These are phyloP conservation scores for Phaeomoniella chlamydospora DNA, from an alignment of 2,329 filamentous ascomycete genomes.

Conservation along the genomic window DNA sequence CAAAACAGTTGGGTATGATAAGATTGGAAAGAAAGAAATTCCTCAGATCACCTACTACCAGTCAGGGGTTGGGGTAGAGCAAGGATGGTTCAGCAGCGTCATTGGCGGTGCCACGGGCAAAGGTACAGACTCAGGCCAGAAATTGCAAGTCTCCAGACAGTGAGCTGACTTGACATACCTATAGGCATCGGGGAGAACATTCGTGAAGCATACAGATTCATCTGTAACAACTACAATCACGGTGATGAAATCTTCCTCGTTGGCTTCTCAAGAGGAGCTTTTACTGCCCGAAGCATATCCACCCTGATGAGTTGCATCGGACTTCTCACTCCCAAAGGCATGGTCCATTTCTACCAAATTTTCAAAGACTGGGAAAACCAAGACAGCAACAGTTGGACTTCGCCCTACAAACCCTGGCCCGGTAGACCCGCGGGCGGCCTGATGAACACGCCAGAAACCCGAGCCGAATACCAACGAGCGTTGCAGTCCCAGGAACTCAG, in stretches of 20 bases:
- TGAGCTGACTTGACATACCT: conserved; percentile 1
- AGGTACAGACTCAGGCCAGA: neutral
- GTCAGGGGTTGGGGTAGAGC: conserved; percentile 16
- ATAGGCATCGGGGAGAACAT: conserved; percentile 11
- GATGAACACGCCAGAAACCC: conserved; percentile 5
- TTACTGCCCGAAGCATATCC: conserved; percentile 21
- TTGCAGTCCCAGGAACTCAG: conserved; percentile 9
- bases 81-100: conserved; percentile 12
- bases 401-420: conserved; percentile 11
- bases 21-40: conserved; percentile 8
- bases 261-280: conserved; percentile 22
- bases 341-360: conserved; percentile 10
- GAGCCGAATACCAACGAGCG: conserved; percentile 8
- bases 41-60: conserved; percentile 19
- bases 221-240: conserved; percentile 18
- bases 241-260: conserved; percentile 22
- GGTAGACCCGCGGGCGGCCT: conserved; percentile 5
- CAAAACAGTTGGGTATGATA: conserved; percentile 12
- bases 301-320: conserved; percentile 19
- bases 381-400: conserved; percentile 7
- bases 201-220: conserved; percentile 15
- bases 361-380: conserved; percentile 14
- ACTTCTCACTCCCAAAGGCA: conserved; percentile 13
- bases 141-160: no score
- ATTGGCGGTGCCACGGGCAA: conserved; percentile 12